Percentiles rank a stretch among this genome's conserved stretches.
Conservation (phyloP, 2,329 filamentous ascomycete genomes). For the Colletotrichum cordylinicola region DNA sequence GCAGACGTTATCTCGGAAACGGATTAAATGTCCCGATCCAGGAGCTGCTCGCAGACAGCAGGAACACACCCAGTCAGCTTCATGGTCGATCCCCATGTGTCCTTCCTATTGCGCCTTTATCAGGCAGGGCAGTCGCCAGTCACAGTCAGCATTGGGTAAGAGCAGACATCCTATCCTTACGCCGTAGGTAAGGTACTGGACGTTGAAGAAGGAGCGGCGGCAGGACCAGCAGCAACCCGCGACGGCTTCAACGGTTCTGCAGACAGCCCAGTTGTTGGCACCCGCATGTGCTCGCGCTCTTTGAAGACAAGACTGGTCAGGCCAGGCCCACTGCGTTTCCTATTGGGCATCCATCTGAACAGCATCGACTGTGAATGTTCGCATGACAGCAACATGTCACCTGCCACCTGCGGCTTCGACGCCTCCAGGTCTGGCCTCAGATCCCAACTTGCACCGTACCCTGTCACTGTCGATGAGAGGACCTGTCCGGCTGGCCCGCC, state of each 20-base stretch:
- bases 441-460: neutral
- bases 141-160: neutral
- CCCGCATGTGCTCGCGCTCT: neutral
- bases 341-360: neutral
- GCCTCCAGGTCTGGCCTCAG: neutral
- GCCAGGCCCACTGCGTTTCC: neutral
- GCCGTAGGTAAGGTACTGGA: neutral
- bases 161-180: neutral
- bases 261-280: neutral
- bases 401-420: neutral
- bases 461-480: neutral
- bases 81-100: neutral
- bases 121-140: neutral
- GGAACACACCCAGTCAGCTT: neutral
- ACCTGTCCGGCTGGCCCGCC: neutral
- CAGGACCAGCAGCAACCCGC: neutral
- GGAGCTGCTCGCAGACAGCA: slow-evolving; percentile 3
- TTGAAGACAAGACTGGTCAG: neutral
- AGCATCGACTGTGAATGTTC: neutral
- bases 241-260: neutral
- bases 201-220: neutral
- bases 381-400: neutral
- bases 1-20: neutral
- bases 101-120: slow-evolving; percentile 13
- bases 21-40: slow-evolving; percentile 3